These are phyloP conservation scores for Clonostachys rosea DNA, from an alignment of 2,329 filamentous ascomycete genomes.

Conservation along the genomic window DNA sequence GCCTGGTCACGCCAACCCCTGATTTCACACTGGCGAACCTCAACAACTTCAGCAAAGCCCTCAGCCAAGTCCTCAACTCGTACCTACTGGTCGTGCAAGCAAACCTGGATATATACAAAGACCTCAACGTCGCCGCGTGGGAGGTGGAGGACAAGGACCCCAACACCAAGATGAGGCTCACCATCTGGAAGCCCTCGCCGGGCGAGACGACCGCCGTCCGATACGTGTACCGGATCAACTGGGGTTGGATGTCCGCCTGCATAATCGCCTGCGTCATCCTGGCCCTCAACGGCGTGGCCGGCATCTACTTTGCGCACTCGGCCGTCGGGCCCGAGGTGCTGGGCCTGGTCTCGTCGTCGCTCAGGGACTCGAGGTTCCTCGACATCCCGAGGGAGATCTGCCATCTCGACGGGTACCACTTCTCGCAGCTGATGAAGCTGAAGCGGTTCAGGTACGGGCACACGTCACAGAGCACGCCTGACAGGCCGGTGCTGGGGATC, in stretches of 20 bases:
- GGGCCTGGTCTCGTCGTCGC: conserved; percentile 6
- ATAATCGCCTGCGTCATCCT: conserved; percentile 2
- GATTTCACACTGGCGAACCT: no score
- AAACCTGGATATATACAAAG: neutral
- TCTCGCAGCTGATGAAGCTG: no score
- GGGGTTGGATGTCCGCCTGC: conserved; percentile 1
- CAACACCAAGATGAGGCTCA: neutral
- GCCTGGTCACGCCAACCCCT: neutral
- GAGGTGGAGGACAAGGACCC: no score
- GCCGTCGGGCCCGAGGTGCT: conserved; percentile 8
- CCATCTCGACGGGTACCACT: neutral
- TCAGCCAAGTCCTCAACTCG: conserved; percentile 1
- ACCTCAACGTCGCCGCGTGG: no score
- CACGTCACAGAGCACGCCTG: no score
- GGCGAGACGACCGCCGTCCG: no score
- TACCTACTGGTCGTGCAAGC: neutral
- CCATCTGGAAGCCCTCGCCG: neutral
- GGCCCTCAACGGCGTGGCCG: neutral
- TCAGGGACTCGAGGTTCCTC: conserved; percentile 8
- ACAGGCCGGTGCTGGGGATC: no score
- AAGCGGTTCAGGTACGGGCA: no score
- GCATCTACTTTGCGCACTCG: conserved; percentile 6
- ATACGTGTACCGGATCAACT: neutral
- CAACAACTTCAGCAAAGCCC: neutral
- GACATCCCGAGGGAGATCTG: neutral